Conservation (phyloP, 768 basidiomycete genomes). For the Coprinopsis strossmayeri region DNA sequence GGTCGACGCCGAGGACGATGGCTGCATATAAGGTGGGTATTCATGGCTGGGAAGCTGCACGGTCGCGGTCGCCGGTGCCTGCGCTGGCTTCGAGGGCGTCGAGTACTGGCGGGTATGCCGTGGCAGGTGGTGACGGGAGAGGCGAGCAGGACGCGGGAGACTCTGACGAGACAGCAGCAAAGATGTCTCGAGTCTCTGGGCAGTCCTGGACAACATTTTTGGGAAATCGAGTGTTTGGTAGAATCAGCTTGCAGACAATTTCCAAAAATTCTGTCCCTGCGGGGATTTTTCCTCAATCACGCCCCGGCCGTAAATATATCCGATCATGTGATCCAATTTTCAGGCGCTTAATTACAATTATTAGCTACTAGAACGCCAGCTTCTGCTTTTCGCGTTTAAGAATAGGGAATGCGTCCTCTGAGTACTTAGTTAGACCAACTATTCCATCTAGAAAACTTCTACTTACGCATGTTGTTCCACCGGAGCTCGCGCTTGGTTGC, state of each 20-base stretch:
- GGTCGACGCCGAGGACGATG: background rate
- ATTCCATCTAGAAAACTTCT: background rate
- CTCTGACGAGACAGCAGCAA: slow-evolving; percentile 58
- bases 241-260: background rate
- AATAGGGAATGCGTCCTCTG: background rate
- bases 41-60: slow-evolving; percentile 29
- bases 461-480: background rate
- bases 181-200: slow-evolving; percentile 34
- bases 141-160: slow-evolving; percentile 65
- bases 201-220: slow-evolving; percentile 35
- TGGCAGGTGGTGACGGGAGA: slow-evolving; percentile 64
- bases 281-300: background rate
- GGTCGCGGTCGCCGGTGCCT: slow-evolving; percentile 47
- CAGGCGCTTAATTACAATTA: background rate
- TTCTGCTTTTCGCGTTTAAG: background rate
- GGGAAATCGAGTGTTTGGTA: background rate
- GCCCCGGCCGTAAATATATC: background rate
- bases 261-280: no score
- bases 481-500: background rate
- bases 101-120: slow-evolving; percentile 68
- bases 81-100: slow-evolving; percentile 48
- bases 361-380: background rate
- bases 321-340: background rate
- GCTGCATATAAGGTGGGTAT: slow-evolving; percentile 28
- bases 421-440: background rate